Evolutionary conservation across 2,329 filamentous ascomycete species (phyloP).

Genomic region (Colletotrichum eleusines): DNA sequence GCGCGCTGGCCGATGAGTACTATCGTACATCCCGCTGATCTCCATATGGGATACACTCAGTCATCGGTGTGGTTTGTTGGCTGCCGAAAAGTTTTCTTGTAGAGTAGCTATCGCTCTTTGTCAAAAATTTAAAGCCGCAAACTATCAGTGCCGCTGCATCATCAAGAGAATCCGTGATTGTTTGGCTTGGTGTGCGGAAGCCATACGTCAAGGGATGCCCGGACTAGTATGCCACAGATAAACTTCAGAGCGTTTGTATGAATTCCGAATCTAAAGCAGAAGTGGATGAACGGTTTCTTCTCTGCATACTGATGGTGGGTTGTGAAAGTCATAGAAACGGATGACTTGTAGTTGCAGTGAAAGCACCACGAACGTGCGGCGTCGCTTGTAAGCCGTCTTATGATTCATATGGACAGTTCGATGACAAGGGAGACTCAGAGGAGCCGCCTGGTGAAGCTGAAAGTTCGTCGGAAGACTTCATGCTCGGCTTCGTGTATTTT

Average conservation of each 20-base stretch:
- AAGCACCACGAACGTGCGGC: not conserved
- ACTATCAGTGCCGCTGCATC: not conserved
- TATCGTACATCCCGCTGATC: not conserved
- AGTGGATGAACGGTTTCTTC: not conserved
- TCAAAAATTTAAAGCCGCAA: not conserved
- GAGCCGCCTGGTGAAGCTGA: too few species aligned
- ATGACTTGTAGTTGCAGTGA: not conserved
- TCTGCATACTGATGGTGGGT: slow-evolving; percentile 14
- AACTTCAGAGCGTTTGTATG: too few species aligned
- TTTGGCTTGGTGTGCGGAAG: not conserved
- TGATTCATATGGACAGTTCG: not conserved
- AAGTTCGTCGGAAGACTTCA: not conserved
- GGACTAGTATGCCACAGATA: too few species aligned
- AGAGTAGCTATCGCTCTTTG: too few species aligned
- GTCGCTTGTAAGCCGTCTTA: not conserved
- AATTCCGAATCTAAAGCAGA: too few species aligned
- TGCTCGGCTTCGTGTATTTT: not conserved
- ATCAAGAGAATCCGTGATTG: not conserved
- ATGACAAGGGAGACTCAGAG: not conserved
- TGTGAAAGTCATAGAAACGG: not conserved
- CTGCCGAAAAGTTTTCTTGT: not conserved
- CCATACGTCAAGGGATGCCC: too few species aligned
- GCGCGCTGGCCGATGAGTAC: slow-evolving; percentile 25
- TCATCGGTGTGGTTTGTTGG: not conserved
- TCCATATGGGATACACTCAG: not conserved